These are phyloP conservation scores for Rhodamnia argentea DNA, from an alignment of 345 rosid genomes.

Conservation along the genomic window DNA sequence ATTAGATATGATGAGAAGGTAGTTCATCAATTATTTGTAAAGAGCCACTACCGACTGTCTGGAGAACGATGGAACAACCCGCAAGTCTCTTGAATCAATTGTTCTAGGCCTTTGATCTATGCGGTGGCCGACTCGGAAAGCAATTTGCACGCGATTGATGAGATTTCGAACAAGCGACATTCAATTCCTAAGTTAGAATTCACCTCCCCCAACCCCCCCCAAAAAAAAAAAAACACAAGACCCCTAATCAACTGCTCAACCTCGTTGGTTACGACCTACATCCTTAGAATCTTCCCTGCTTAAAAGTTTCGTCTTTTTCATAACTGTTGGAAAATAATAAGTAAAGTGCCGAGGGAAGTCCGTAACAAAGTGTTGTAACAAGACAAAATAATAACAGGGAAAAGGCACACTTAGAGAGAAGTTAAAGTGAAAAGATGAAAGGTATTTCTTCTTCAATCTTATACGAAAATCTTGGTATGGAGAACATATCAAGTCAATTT, in stretches of 20 bases:
- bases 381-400: no score
- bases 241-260: not conserved
- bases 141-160: not conserved
- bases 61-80: not conserved
- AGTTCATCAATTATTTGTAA: not conserved
- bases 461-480: no score
- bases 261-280: rapidly evolving
- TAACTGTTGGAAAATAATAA: not conserved
- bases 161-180: not conserved
- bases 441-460: no score
- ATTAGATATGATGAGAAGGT: not conserved
- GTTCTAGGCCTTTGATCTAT: not conserved
- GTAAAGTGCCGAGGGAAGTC: no score
- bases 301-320: not conserved
- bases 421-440: no score
- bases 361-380: no score
- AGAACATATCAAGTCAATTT: no score
- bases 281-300: not conserved
- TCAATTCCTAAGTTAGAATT: not conserved
- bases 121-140: not conserved
- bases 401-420: no score
- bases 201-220: no score
- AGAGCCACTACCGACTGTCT: not conserved
- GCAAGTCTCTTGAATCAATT: not conserved
- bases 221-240: not conserved